Evolutionary conservation across 148 eudicot genomes (phyloP).

Genomic region (Heliosperma pusillum): DNA sequence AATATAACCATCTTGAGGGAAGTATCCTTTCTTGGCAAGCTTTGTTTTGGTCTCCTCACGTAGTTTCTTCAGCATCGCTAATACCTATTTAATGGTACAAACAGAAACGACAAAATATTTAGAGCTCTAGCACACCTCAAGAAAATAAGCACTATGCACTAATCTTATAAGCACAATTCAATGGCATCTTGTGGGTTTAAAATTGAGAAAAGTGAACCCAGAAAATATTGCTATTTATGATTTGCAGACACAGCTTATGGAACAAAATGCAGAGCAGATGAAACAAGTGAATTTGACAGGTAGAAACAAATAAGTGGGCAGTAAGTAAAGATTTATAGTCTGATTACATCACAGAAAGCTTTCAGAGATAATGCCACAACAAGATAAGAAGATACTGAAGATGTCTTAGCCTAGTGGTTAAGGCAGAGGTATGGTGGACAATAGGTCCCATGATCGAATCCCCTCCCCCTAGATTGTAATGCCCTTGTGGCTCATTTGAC

Average conservation of each 20-base stretch:
- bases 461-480: too few relatives aligned
- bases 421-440: too few relatives aligned
- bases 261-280: background rate
- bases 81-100: slow-evolving; percentile 41
- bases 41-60: slow-evolving; percentile 62
- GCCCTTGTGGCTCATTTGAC: too few relatives aligned
- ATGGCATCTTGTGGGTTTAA: background rate
- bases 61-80: slow-evolving; percentile 59
- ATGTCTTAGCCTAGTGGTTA: too few relatives aligned
- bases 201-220: background rate
- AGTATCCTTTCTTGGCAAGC: slow-evolving; percentile 66
- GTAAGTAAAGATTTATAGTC: background rate
- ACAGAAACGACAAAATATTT: background rate
- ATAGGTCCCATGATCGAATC: too few relatives aligned
- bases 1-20: slow-evolving; percentile 86
- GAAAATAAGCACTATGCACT: slow-evolving; percentile 1
- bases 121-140: background rate
- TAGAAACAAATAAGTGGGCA: background rate
- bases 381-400: too few relatives aligned
- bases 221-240: background rate
- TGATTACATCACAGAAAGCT: background rate
- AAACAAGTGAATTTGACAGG: background rate
- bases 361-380: background rate
- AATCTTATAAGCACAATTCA: background rate
- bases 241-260: background rate